Evolutionary conservation across 148 eudicot species (phyloP).

Genomic region (Amaranthus palmeri): DNA sequence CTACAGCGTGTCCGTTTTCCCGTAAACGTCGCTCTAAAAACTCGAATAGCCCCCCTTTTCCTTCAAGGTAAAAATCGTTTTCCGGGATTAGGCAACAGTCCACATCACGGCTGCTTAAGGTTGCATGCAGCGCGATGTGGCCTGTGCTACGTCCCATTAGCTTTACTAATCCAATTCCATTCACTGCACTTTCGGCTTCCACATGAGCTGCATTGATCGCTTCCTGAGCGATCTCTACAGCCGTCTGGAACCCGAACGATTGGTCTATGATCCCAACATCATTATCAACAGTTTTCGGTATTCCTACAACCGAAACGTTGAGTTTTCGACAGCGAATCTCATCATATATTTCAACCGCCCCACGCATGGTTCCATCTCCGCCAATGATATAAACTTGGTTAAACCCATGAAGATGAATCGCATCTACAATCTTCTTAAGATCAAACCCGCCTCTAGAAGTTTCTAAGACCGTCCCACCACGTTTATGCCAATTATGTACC

Average conservation of each 20-base stretch:
- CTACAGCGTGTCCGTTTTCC: conserved; percentile 52
- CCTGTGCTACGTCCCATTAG: conserved; percentile 85
- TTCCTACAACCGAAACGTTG: conserved; percentile 41
- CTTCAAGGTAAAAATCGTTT: conserved; percentile 53
- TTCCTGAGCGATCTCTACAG: conserved; percentile 71
- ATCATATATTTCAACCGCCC: conserved; percentile 55
- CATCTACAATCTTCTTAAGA: conserved; percentile 46
- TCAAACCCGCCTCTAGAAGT: conserved; percentile 81
- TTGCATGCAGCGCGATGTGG: conserved; percentile 69
- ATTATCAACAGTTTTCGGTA: conserved; percentile 78
- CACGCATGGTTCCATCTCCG: conserved; percentile 84
- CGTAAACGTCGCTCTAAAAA: conserved; percentile 39
- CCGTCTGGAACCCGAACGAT: conserved; percentile 76
- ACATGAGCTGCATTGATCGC: conserved; percentile 64
- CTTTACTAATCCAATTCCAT: conserved; percentile 74
- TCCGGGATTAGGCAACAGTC: conserved; percentile 78
- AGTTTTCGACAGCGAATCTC: conserved; percentile 49
- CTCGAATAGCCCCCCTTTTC: conserved; percentile 64
- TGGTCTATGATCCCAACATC: conserved; percentile 68
- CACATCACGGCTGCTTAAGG: conserved; percentile 71
- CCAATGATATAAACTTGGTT: conserved; percentile 78
- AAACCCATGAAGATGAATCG: conserved; percentile 45
- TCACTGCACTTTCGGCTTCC: conserved; percentile 74
- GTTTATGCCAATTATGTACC: conserved; percentile 65
- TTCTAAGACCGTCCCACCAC: conserved; percentile 59